Base-by-base conservation (phyloP, 2,329 filamentous ascomycete genomes). In the Talaromyces sp. region DNA sequence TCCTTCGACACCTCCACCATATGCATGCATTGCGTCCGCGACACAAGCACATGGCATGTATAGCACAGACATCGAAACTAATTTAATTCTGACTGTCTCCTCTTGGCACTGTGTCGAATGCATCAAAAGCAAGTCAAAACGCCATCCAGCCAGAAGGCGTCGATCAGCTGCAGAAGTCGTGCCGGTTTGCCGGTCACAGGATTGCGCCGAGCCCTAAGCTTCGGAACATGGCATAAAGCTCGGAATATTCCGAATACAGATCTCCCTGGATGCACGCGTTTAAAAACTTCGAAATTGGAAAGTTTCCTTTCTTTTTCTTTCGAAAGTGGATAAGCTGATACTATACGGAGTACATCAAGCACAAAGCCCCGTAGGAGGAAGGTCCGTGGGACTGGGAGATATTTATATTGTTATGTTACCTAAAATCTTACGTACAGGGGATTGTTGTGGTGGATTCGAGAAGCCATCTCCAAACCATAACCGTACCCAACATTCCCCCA, bases 141-240 rank as follows among this genome's bases (percentile, higher is more conserved):
- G 16, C 28, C 31, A 9, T 18, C 28, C n/a, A 25, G 46, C 46
- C 46, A 50, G 3, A 28, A 28, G 28, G 46, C 28, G 50, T 31
- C 16, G 50, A 35, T 54, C 50, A 37, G 37, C 6, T 54, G 25
- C 48, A 35, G 6, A n/a, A 18, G 11, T 28, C 28, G 57, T 59
- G 57, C 57, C 57, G 57, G 18, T 48, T 59, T 59, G 16, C 57
- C 57, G 57, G 40, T 59, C 57, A 59, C 57, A 39, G 42, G 40
- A 46, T 40, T 23, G 16, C 16, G 37, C 11, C 39, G 40, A 44
- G 56, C 56, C 56, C 56, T 58, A 58, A 52, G 23, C 11, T 25
- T 21, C 44, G 23, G 23, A 48, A 48, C 8, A n/a, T n/a, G n/a
- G n/a, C n/a, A n/a, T n/a, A n/a, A 54, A 35, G n/a, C 31, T 54